Evolutionary conservation across 2,329 filamentous ascomycete species (phyloP).

Genomic region (Mycosphaerella arachidis): DNA sequence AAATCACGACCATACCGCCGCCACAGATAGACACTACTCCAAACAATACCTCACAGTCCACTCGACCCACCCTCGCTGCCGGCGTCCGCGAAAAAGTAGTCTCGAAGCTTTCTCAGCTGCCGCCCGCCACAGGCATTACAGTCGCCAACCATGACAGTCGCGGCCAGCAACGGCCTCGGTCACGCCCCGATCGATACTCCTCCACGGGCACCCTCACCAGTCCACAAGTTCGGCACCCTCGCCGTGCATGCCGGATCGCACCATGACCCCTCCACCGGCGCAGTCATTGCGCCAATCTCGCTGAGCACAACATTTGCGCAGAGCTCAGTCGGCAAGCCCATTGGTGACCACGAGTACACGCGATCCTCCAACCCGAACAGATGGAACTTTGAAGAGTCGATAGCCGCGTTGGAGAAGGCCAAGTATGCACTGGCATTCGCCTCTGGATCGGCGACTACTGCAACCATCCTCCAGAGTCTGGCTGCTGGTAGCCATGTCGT

Average conservation of each 20-base stretch:
- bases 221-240: conserved; percentile 81
- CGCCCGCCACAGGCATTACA: not conserved
- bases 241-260: conserved; percentile 91
- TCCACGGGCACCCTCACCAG: conserved; percentile 66
- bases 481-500: conserved; percentile 89
- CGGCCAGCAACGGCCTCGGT: conserved; percentile 3
- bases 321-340: conserved; percentile 75
- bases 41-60: not conserved
- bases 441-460: conserved; percentile 89
- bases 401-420: conserved; percentile 89
- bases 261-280: conserved; percentile 85
- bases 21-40: not conserved
- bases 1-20: not conserved
- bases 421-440: conserved; percentile 91
- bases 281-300: conserved; percentile 94
- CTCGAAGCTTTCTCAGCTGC: not conserved
- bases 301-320: conserved; percentile 97
- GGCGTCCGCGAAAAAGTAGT: not conserved
- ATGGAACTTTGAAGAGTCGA: conserved; percentile 85
- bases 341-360: conserved; percentile 89
- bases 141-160: conserved; percentile 22
- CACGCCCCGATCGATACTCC: conserved; percentile 61
- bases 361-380: conserved; percentile 93
- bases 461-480: conserved; percentile 86
- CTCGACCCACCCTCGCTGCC: not conserved